phyloP scores from a whole-genome alignment of 2,329 filamentous ascomycete genomes.

The Colletotrichum sp. region DNA sequence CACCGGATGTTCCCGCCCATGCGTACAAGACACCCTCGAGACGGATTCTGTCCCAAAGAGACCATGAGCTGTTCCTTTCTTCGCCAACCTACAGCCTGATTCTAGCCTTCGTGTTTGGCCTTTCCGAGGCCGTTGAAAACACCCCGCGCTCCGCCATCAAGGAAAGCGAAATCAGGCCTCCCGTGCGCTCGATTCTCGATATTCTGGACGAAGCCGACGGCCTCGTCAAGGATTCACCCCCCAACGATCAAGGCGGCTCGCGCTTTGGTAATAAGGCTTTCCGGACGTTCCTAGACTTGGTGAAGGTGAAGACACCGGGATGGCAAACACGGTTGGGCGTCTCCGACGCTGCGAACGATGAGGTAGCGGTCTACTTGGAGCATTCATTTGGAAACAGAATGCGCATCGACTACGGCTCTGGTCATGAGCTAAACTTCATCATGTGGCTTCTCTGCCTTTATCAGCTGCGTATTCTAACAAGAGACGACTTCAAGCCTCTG shows the following conservation, averaged over 20 bases:
- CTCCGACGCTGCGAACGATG: constrained; percentile 61
- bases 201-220: constrained; percentile 74
- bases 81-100: constrained; percentile 81
- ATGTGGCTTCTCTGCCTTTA: constrained; percentile 96
- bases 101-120: constrained; percentile 82
- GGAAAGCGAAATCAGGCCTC: constrained; percentile 59
- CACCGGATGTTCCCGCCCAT: constrained; percentile 65
- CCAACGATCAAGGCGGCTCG: constrained; percentile 85
- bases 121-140: constrained; percentile 82
- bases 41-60: constrained; percentile 80
- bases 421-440: constrained; percentile 96
- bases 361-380: constrained; percentile 80
- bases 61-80: constrained; percentile 81
- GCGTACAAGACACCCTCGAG: constrained; percentile 72
- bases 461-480: constrained; percentile 71
- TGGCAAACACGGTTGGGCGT: constrained; percentile 73
- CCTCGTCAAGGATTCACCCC: constrained; percentile 73
- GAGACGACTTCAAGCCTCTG: constrained; percentile 73
- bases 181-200: constrained; percentile 67
- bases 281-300: constrained; percentile 76
- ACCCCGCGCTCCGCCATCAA: constrained; percentile 68
- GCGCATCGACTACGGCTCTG: constrained; percentile 95
- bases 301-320: constrained; percentile 56
- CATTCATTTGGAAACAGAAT: constrained; percentile 86
- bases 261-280: constrained; percentile 96